Evolutionary conservation across 192 early-diverging fungal genomes (phyloP).

Genomic region (Coemansia sp.): DNA sequence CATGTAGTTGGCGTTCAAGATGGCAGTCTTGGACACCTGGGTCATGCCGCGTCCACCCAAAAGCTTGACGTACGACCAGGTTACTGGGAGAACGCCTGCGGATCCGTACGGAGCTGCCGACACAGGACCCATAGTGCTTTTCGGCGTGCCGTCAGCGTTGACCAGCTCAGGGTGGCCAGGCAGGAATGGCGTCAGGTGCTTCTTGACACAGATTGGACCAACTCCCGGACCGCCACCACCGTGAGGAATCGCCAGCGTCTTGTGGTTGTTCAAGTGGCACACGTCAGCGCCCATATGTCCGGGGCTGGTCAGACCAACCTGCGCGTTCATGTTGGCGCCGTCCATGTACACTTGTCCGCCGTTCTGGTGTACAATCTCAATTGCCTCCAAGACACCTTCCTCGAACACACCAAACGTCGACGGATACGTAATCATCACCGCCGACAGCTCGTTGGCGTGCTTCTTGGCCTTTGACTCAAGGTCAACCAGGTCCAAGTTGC

Average conservation of each 20-base stretch:
- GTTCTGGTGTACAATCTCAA: slow-evolving; percentile 86
- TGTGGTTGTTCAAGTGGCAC: slow-evolving; percentile 99
- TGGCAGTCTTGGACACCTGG: slow-evolving; percentile 83
- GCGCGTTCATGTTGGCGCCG: slow-evolving; percentile 89
- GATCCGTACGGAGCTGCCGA: slow-evolving; percentile 97
- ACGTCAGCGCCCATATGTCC: slow-evolving; percentile 98
- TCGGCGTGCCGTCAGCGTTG: slow-evolving; percentile 61
- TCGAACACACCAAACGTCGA: slow-evolving; percentile 99
- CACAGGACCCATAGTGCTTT: slow-evolving; percentile 83
- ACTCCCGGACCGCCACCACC: slow-evolving; percentile 99
- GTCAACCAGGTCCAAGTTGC: slow-evolving; percentile 91
- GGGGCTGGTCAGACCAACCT: slow-evolving; percentile 80
- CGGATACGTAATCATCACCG: slow-evolving; percentile 99
- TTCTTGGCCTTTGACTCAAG: slow-evolving; percentile 85
- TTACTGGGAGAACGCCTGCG: slow-evolving; percentile 94
- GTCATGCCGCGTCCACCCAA: slow-evolving; percentile 93
- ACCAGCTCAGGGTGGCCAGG: slow-evolving; percentile 87
- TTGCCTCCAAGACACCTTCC: slow-evolving; percentile 80
- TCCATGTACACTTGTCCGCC: slow-evolving; percentile 99
- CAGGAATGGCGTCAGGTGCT: slow-evolving; percentile 87
- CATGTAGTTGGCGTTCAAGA: slow-evolving; percentile 99
- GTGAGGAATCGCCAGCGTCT: slow-evolving; percentile 98
- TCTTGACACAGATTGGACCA: slow-evolving; percentile 94
- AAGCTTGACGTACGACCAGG: slow-evolving; percentile 99
- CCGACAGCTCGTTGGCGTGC: slow-evolving; percentile 84